phyloP scores from a whole-genome alignment of 139 green algal genomes.

The Chlamydomonas applanata region DNA sequence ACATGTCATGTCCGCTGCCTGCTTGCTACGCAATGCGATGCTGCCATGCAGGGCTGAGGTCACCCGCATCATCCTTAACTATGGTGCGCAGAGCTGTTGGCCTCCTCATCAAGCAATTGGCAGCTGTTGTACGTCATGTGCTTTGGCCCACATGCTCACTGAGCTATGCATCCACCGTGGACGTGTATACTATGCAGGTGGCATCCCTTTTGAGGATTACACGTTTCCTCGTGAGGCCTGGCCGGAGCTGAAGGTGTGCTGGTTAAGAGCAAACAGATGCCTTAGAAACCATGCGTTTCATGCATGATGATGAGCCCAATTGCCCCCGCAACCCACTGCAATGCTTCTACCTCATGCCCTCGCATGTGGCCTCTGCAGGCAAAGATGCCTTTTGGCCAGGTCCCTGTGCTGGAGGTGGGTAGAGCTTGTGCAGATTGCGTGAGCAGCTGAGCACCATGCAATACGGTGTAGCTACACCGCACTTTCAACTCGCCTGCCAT shows the following conservation, averaged over 20 bases:
- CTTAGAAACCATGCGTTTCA: too few relatives aligned
- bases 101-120: too few relatives aligned
- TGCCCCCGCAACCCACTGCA: too few relatives aligned
- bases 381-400: constrained; percentile 36
- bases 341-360: too few relatives aligned
- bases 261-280: too few relatives aligned
- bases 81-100: background rate
- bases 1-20: background rate
- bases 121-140: too few relatives aligned
- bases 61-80: constrained; percentile 13
- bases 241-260: constrained; percentile 6
- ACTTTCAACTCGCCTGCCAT: too few relatives aligned
- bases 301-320: too few relatives aligned
- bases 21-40: background rate
- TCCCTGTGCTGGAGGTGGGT: constrained; percentile 42
- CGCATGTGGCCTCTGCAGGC: constrained; percentile 7
- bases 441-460: too few relatives aligned
- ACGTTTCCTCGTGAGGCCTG: background rate
- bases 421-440: background rate
- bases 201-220: constrained; percentile 15
- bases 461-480: too few relatives aligned
- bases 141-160: too few relatives aligned
- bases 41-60: constrained; percentile 1
- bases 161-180: too few relatives aligned
- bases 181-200: background rate